Base-by-base conservation (phyloP, 371 early-diverging fungal species). In the Vairimorpha apis region DNA sequence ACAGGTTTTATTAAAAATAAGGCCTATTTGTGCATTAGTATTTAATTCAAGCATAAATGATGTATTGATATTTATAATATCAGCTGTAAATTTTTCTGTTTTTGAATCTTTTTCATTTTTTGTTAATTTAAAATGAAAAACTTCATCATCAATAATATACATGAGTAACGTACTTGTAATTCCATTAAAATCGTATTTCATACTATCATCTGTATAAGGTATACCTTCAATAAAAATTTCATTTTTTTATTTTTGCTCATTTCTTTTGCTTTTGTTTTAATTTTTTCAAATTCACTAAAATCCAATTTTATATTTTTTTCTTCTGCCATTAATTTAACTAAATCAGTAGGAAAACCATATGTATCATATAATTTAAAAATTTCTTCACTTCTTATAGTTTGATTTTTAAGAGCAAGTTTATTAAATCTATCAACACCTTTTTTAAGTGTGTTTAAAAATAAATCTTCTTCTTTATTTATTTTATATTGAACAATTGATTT, bases 291-390 rank as follows among this genome's bases (percentile, higher is more conserved):
- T 77, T 86, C 91, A 30, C 85, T 86, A 77, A 91, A 90, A 79
- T 95, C 90, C 21, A 96, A 88, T 16, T 76, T 72, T 64, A 97
- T 82, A 8, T 90, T 91, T 79, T 88, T 89, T 83, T 97, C 97
- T 81, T 93, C 92, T 27, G 94, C 94, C 91, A 97, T 94, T 59
- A 97, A 81, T 72, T 90, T 89, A 7, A 97, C 97, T 68, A 99
- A 85, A 85, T 99, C 99, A 4, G 93, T 90, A 16, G 99, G 99
- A 89, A 97, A 97, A 60, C 99, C 99, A 82, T 91, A 99, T 16
- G 97, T 96, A 83, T 97, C 99, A 78, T 99, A 95, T 77, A 99
- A 85, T 27, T 92, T 87, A 93, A 95, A 99, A 23, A 91, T 94
- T 83, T 92, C 91, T 41, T 87, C 87, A 56, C 95, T 96, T 37